A percentile compares a stretch with the other conserved stretches of the same genome.
phyloP scores from a whole-genome alignment of 331 rosid genomes.

The Ulmus americana region DNA sequence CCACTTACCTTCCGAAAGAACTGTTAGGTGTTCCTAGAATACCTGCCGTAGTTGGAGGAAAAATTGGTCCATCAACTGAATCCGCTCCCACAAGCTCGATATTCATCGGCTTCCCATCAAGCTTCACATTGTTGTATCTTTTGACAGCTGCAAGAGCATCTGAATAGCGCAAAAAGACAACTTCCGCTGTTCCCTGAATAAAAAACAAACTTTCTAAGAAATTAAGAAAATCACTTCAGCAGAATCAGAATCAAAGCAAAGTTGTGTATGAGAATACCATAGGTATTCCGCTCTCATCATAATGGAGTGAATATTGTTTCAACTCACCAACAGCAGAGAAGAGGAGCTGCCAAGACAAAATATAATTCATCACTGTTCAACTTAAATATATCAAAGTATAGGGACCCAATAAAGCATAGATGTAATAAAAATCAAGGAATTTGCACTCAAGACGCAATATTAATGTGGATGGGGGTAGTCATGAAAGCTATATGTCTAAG shows the following conservation, averaged over 20 bases:
- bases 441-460: not conserved
- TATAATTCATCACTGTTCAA: not conserved
- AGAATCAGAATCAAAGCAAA: constrained; percentile 3
- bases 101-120: constrained; percentile 53
- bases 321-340: constrained; percentile 54
- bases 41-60: constrained; percentile 18
- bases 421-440: not conserved
- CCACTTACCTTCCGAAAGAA: constrained; percentile 29
- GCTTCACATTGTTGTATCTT: constrained; percentile 44
- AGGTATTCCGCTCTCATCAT: constrained; percentile 58
- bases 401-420: constrained; percentile 1
- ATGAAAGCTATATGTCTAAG: not conserved
- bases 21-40: constrained; percentile 28
- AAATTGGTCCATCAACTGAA: constrained; percentile 17
- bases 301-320: constrained; percentile 43
- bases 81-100: constrained; percentile 52
- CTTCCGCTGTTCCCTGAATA: constrained; percentile 62
- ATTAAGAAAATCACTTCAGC: not conserved
- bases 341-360: constrained; percentile 36
- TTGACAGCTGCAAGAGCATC: constrained; percentile 56
- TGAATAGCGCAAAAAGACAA: constrained; percentile 34
- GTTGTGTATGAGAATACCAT: constrained; percentile 28
- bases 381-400: constrained; percentile 11
- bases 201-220: constrained; percentile 6
- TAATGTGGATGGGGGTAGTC: not conserved